Evolutionary conservation across 2,329 filamentous ascomycete genomes (phyloP), one percentile per base, ranked within the genome.

Genomic region (Cordyceps tenuipes): DNA sequence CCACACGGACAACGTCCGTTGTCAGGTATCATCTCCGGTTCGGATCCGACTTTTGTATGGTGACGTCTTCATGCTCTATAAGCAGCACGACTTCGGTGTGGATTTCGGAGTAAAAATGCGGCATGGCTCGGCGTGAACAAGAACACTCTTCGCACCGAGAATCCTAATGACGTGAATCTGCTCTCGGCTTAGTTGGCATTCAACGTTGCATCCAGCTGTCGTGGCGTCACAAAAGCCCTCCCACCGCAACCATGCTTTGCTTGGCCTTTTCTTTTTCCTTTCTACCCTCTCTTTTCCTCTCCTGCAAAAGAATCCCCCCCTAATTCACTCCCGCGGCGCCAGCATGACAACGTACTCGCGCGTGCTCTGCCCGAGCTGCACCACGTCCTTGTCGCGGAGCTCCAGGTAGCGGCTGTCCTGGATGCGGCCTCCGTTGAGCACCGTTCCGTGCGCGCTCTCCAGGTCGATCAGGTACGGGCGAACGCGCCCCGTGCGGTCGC

Each of bases 301-400:
- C 36, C 34, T 43, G 56, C 34, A 29, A 39, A 8, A 12, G 34
- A 9, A 15, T 57, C 12, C 34, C 12, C 34, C 34, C 29, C 29
- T 5, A 8, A 8, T 29, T 49, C 64, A 81, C 50, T 75, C 72
- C 54, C 74, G 74, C 3, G 81, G 79, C 41, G 82, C 80, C 61
- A 97, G 80, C 90, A 97, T 94, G 62, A 97, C 73, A n/a, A 99
- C 91, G 72, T 97, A 99, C 74, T 99, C 94, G 67, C 91, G 84
- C 62, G 89, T 88, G 70, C 91, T 96, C 62, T 89, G 81, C 10
- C 92, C 94, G 75, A 99, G 95, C 69, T 85, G 85, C 61, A 99
- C 72, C 70, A 99, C 85, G 72, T 99, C 94, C 75, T 91, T 92
- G 71, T 94, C 88, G 70, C 87, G 82, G 60, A 97, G 74, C 74